These are phyloP conservation scores for Quercus berberidifolia DNA, from an alignment of 306 rosid species.

Conservation along the genomic window DNA sequence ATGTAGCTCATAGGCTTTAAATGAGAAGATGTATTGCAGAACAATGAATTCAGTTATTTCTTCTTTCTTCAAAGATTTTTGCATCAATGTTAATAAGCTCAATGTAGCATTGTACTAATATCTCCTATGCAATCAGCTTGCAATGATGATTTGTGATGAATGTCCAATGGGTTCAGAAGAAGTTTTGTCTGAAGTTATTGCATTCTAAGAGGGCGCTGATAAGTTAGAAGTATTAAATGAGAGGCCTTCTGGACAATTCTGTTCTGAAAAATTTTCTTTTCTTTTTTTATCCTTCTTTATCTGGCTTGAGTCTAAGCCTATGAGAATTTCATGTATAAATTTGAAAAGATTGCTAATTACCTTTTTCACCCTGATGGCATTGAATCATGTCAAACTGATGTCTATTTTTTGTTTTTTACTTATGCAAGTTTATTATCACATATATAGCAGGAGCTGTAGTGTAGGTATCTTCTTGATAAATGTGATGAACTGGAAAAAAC, in stretches of 20 bases:
- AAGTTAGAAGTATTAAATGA: background rate
- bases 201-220: background rate
- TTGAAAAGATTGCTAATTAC: background rate
- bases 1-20: background rate
- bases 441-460: background rate
- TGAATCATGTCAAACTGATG: background rate
- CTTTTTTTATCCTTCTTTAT: background rate
- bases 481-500: background rate
- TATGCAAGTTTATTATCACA: too few relatives aligned
- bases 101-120: background rate
- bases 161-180: background rate
- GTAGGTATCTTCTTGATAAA: background rate
- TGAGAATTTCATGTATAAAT: background rate
- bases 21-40: background rate
- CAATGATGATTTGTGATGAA: background rate
- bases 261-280: background rate
- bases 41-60: background rate
- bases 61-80: background rate
- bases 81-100: background rate
- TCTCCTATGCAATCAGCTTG: constrained; percentile 17
- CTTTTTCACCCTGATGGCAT: background rate
- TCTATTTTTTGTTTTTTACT: background rate
- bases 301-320: background rate
- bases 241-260: background rate
- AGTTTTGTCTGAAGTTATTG: background rate